Percentiles rank a stretch among this genome's conserved stretches.
Conservation (phyloP, 306 rosid species). For the Vicia faba region DNA sequence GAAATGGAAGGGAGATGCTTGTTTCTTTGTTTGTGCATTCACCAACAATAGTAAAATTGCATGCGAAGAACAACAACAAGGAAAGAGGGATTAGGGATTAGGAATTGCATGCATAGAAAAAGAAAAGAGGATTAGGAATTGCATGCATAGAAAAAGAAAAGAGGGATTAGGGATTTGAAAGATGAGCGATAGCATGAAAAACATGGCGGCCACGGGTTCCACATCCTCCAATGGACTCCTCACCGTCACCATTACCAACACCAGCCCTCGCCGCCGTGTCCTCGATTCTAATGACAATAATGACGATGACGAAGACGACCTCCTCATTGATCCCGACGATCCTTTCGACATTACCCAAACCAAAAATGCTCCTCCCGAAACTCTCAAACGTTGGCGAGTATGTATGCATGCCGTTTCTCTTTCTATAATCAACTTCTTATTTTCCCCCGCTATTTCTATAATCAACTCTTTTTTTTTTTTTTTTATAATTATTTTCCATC, state of each 20-base stretch:
- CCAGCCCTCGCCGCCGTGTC: slow-evolving; percentile 25
- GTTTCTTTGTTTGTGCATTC: no score
- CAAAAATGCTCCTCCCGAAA: slow-evolving; percentile 70
- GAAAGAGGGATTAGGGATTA: no score
- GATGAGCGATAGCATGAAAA: neutral
- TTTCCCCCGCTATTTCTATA: neutral
- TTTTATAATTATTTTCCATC: slow-evolving; percentile 30
- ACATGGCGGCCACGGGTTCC: slow-evolving; percentile 43
- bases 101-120: neutral
- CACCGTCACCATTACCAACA: slow-evolving; percentile 35
- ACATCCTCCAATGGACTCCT: slow-evolving; percentile 56
- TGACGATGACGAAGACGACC: slow-evolving; percentile 29
- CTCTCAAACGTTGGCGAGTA: slow-evolving; percentile 85
- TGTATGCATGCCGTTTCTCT: no score
- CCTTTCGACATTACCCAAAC: slow-evolving; percentile 78
- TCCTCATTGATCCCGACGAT: slow-evolving; percentile 40
- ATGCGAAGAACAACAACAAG: no score
- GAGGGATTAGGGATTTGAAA: no score
- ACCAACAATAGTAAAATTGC: neutral
- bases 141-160: no score
- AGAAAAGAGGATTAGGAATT: no score
- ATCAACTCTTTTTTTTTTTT: neutral
- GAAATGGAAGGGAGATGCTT: neutral
- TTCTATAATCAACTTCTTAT: neutral
- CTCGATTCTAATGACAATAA: slow-evolving; percentile 2